Base-by-base conservation (phyloP, 441 rosid species). In the Populus trichocarpa region DNA sequence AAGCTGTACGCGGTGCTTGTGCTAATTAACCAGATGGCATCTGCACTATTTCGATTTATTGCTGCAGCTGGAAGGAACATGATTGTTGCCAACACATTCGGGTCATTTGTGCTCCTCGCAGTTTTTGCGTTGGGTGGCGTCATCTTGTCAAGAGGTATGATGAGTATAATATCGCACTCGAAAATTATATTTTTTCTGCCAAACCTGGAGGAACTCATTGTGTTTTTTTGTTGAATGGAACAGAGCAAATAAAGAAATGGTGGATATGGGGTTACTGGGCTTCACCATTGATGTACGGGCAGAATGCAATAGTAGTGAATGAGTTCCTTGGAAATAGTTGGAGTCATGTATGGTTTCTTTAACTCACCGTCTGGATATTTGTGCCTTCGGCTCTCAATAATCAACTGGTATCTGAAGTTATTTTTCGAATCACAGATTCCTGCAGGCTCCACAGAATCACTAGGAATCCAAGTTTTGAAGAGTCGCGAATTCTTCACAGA, bases 181-280 rank as follows among this genome's bases (percentile, higher is more conserved):
- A 68, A n/a, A 10, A 8, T 3, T 28, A 30, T 36, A 38, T 70
- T 40, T 28, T 33, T 61, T 12, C n/a, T 16, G 38, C 38, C 26
- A 26, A 71, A 50, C 33, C 6, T 57, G 38, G 36, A 53, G 12
- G 9, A 23, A 18, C 32, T 22, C 64, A 12, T 32, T 2, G 5
- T 71, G 20, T 40, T 63, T 11, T 6, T 73, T 57, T 64, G 32
- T 71, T 79, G 66, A 40, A 70, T 70, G 38, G 65, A 7, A 64
- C 85, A 91, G 96, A 90, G 9, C 76, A 82, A 65, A 82, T 91
- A 2, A 91, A 90, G 87, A 84, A 86, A 74, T 94, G 98, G 98
- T 91, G 94, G 97, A 79, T 81, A 73, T 94, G 97, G 98, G 97
- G 87, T 75, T 94, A 84, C 78, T 94, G 96, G 97, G 33, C 78